These are phyloP conservation scores for Intubia oerlemansii DNA, from an alignment of 2,329 filamentous ascomycete species.

Conservation along the genomic window DNA sequence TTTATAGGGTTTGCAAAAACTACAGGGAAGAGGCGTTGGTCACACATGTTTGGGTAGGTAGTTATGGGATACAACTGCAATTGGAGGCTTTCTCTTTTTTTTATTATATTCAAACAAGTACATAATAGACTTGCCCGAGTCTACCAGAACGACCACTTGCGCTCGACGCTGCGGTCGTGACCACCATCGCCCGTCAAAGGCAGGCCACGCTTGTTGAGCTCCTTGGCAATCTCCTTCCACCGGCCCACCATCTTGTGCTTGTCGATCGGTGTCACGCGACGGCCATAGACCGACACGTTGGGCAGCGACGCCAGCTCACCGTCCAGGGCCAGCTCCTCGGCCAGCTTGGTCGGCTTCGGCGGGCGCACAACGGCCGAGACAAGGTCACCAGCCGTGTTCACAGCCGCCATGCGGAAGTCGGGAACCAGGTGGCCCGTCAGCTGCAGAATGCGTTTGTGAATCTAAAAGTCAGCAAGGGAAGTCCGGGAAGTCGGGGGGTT, in stretches of 20 bases:
- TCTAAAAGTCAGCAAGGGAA: conserved; percentile 23
- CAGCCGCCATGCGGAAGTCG: conserved; percentile 41
- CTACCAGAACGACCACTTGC: conserved; percentile 6
- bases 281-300: conserved; percentile 49
- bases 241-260: conserved; percentile 34
- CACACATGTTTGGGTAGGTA: no score
- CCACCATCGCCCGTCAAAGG: conserved; percentile 11
- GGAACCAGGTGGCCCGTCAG: conserved; percentile 58
- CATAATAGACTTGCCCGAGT: no score
- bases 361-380: conserved; percentile 30
- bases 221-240: conserved; percentile 17
- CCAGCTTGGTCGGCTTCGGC: conserved; percentile 39
- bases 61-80: no score
- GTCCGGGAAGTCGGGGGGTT: not conserved
- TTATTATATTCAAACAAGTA: no score
- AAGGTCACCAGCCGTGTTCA: conserved; percentile 31
- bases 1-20: no score
- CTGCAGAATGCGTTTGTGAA: conserved; percentile 61
- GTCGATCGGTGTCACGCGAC: conserved; percentile 48
- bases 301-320: conserved; percentile 28
- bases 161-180: conserved; percentile 8
- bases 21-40: no score
- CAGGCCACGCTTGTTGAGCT: conserved; percentile 11
- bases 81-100: no score
- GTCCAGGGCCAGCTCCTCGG: conserved; percentile 29